Percentiles rank a stretch among this genome's conserved stretches.
Evolutionary conservation across 176 grass and related monocot species (phyloP).

Genomic region (Oryza australiensis): DNA sequence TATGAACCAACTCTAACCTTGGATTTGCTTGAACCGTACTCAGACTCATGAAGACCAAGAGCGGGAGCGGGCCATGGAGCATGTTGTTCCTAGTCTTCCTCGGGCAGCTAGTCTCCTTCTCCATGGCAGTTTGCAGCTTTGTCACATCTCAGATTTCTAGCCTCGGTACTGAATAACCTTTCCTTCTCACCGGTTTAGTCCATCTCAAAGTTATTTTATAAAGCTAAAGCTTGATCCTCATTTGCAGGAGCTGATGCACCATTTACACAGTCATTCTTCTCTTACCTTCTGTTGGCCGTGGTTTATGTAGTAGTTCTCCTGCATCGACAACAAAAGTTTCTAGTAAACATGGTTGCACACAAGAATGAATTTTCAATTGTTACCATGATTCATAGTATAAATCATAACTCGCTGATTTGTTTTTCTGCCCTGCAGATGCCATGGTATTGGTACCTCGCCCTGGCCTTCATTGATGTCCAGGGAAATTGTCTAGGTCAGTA

Average conservation of each 20-base stretch:
- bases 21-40: neutral
- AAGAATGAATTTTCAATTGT: neutral
- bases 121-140: conserved; percentile 56
- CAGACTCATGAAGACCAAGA: conserved; percentile 41
- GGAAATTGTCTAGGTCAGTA: conserved; percentile 59
- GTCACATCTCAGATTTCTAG: conserved; percentile 48
- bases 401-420: neutral
- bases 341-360: conserved; percentile 20
- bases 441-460: conserved; percentile 67
- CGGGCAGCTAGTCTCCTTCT: conserved; percentile 58
- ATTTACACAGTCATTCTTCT: conserved; percentile 56
- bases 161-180: conserved; percentile 17
- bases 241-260: conserved; percentile 52
- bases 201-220: neutral
- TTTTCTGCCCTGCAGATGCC: conserved; percentile 40
- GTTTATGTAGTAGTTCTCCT: conserved; percentile 54
- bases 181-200: neutral
- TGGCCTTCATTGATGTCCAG: conserved; percentile 59
- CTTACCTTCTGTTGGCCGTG: conserved; percentile 44
- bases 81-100: conserved; percentile 44
- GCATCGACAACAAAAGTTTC: conserved; percentile 29
- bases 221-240: neutral
- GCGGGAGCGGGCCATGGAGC: conserved; percentile 30
- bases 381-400: neutral
- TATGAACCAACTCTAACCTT: neutral